Conservation (phyloP, 805 yeast genomes). For the Saturnispora quitensis region DNA sequence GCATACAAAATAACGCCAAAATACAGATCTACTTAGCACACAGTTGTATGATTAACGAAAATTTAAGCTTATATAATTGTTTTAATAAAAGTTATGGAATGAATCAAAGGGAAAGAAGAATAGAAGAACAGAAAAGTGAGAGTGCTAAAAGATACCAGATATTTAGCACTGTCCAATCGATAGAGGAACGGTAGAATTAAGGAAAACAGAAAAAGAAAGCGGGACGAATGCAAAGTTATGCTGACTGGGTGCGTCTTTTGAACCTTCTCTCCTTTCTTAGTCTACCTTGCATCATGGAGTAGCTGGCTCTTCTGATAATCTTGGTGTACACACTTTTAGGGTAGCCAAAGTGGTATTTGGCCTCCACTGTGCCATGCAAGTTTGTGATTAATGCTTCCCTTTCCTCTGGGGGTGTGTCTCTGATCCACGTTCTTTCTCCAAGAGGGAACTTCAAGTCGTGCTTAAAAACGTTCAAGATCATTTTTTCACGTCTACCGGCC, state of each 20-base stretch:
- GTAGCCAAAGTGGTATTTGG: slow-evolving; percentile 43
- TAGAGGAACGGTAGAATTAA: background rate
- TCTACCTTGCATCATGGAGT: slow-evolving; percentile 71
- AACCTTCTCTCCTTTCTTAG: slow-evolving; percentile 59
- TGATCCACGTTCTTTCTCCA: slow-evolving; percentile 76
- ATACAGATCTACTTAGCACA: background rate
- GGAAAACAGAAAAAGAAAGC: background rate
- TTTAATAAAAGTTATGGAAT: background rate
- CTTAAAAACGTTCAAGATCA: slow-evolving; percentile 43
- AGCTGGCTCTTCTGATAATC: slow-evolving; percentile 72
- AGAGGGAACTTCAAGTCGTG: slow-evolving; percentile 58
- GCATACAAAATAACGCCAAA: background rate
- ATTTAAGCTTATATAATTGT: background rate
- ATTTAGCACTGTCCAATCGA: background rate
- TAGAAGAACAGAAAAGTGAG: background rate
- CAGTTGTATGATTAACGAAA: no score
- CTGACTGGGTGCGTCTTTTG: background rate
- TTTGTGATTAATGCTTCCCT: slow-evolving; percentile 41
- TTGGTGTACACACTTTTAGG: slow-evolving; percentile 51
- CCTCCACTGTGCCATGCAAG: slow-evolving; percentile 39
- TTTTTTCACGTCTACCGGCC: slow-evolving; percentile 46
- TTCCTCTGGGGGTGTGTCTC: slow-evolving; percentile 55
- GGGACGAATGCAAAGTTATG: background rate
- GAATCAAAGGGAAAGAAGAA: background rate
- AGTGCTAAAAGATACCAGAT: background rate